phyloP scores from a whole-genome alignment of 2,329 filamentous ascomycete genomes.

The Colletotrichum cordylinicola region DNA sequence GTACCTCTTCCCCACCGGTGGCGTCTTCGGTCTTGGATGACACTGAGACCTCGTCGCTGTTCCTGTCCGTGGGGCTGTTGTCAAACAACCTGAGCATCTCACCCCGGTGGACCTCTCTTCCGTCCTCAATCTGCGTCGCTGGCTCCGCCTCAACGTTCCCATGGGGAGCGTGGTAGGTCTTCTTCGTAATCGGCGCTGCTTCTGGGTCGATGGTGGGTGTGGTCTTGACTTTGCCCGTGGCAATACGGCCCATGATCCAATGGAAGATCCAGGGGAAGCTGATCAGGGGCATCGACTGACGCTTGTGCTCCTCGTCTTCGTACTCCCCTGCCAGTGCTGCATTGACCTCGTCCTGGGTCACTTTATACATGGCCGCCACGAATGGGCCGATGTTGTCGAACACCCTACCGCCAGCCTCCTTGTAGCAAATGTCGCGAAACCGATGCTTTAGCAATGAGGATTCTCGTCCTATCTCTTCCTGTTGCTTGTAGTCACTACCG shows the following conservation, averaged over 20 bases:
- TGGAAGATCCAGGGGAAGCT: slow-evolving; percentile 95
- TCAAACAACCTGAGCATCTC: slow-evolving; percentile 20
- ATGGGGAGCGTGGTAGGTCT: neutral
- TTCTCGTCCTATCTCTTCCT: slow-evolving; percentile 80
- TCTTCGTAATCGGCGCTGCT: neutral
- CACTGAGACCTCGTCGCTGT: slow-evolving; percentile 2
- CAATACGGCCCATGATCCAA: slow-evolving; percentile 73
- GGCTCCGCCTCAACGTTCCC: neutral
- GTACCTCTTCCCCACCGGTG: slow-evolving; percentile 10
- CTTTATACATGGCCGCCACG: slow-evolving; percentile 85
- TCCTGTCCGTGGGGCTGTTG: neutral
- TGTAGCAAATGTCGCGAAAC: slow-evolving; percentile 71
- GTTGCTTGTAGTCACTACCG: slow-evolving; percentile 81
- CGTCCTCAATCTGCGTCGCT: slow-evolving; percentile 18
- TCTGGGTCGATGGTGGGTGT: slow-evolving; percentile 5
- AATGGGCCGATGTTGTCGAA: slow-evolving; percentile 73
- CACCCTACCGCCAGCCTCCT: slow-evolving; percentile 65
- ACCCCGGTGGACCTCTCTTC: slow-evolving; percentile 23
- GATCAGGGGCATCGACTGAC: slow-evolving; percentile 74
- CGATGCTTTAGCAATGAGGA: slow-evolving; percentile 69
- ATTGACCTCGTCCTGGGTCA: slow-evolving; percentile 75
- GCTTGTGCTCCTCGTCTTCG: slow-evolving; percentile 35
- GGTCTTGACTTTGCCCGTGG: slow-evolving; percentile 37
- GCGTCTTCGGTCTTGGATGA: neutral
- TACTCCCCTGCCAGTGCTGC: slow-evolving; percentile 57